Evolutionary conservation across 2,329 filamentous ascomycete species (phyloP), one percentile per base, ranked within the genome.

Genomic region (Clarireedia sp.): DNA sequence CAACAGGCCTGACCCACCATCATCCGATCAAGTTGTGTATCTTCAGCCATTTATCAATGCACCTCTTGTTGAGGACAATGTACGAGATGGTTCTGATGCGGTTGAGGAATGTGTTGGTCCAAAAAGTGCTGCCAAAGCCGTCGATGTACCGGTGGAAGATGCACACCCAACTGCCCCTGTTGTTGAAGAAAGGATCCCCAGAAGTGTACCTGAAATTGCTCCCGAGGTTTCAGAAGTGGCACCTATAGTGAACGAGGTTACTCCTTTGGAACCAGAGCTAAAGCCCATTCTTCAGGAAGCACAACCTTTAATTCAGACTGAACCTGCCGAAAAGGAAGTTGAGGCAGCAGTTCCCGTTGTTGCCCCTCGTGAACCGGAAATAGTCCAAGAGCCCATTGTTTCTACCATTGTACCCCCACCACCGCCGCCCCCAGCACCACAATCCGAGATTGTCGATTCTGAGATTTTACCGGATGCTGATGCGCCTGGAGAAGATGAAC

Each of bases 1-100:
- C 9, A 57, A 57, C 24, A 54, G 60, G 17, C 64, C 66, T 48
- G 62, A 62, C 16, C 47, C 63, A 19, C 51, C 62, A 9, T 56
- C 59, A 37, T 53, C 40, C 23, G 46, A 48, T 5, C 53, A 58
- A 10, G 43, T 37, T 9, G 41, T 58, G 1, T 57, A 63, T 43
- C 29, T 66, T 12, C 57, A 60, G 17, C 58, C 62, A 12, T 62
- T 60, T 17, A 54, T 60, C 41, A 55, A 59, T 5, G 21, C 52
- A 8, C 57, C 59, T 17, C 24, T 59, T 23, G 40, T 38, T 7
- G 8, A 26, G 51, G 26, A 52, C 12, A 41, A 44, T 21, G 33
- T 26, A 26, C 19, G 12, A 21, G 48, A 55, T n/a, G 41, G 48
- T 21, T 38, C 40, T 1, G 29, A 45, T 10, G 48, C n/a, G 14